Percentiles rank a stretch among this genome's conserved stretches.
These are phyloP conservation scores for Solanum hybrid DNA, from an alignment of 305 asterid genomes.

Conservation along the genomic window DNA sequence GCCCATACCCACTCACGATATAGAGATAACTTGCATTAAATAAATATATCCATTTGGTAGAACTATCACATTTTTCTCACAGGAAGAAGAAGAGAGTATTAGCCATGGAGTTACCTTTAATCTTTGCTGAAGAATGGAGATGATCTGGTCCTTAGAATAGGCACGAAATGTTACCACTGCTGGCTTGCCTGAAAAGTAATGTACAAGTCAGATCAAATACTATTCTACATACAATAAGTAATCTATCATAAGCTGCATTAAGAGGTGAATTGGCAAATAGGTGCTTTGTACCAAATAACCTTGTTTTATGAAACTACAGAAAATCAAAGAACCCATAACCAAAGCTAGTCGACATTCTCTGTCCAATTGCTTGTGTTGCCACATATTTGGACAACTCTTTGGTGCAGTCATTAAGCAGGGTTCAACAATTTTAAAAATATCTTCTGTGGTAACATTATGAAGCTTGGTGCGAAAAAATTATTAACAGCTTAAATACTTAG, in stretches of 20 bases:
- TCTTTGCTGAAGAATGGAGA: conserved; percentile 69
- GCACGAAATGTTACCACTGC: conserved; percentile 74
- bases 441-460: not conserved
- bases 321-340: not conserved
- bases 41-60: not conserved
- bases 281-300: not conserved
- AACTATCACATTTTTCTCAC: not conserved
- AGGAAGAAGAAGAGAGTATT: not conserved
- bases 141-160: conserved; percentile 86
- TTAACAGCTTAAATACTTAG: not conserved
- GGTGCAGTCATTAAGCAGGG: not conserved
- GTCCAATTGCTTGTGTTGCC: not conserved
- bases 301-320: not conserved
- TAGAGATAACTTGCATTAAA: not conserved
- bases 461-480: not conserved
- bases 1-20: not conserved
- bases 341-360: not conserved
- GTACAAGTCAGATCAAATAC: not conserved
- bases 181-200: conserved; percentile 65
- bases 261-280: not conserved
- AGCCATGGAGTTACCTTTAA: conserved; percentile 36
- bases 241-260: not conserved
- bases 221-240: not conserved
- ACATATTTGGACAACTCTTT: not conserved
- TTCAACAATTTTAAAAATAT: not conserved